Evolutionary conservation across 305 asterid genomes (phyloP), one percentile per base, ranked within the genome.

Genomic region (Solanum hybrid): DNA sequence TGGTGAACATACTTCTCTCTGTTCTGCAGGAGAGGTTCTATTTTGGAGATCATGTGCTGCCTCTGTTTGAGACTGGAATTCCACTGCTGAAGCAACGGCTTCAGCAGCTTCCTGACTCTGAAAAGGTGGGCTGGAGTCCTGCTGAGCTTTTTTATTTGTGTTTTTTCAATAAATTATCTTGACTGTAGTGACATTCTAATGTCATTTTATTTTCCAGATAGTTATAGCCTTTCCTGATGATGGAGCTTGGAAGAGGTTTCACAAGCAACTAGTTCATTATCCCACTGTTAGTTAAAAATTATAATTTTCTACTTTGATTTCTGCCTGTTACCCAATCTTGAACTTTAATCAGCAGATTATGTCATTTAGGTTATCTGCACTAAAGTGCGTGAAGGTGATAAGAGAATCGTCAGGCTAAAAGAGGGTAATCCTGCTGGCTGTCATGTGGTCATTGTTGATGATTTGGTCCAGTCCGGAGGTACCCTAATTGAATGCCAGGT

Each of bases 201-300:
- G 24, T 31, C 36, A 86, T 86, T 71, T 87, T 79, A 79, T 14
- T 60, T 76, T 88, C 90, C 98, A 97, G 99, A 95, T 95, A 89
- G 96, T 95, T 84, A 92, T 97, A 92, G 99, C 99, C 26, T 97
- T 96, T 91, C 99, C 99, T 1, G 99, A 97, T 92, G 99, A 97
- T 95, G 99, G 99, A 88, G 99, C 99, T 91, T 97, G 32, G 99
- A 97, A 97, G 93, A 93, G 99, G 90, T 97, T 97, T 95, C 98
- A 97, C 95, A 97, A 97, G 95, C 91, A 90, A 90, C 90, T 97
- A 60, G 97, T 92, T 91, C 93, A 97, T 91, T 96, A 92, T 88
- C 98, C 99, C 82, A 94, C 90, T 95, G 99, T 97, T 90, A 73
- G 94, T 92, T 80, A 86, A 78, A 75, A 45, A 26, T 32, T 22